phyloP scores from a whole-genome alignment of 148 eudicot species.

The Chenopodium formosanum region DNA sequence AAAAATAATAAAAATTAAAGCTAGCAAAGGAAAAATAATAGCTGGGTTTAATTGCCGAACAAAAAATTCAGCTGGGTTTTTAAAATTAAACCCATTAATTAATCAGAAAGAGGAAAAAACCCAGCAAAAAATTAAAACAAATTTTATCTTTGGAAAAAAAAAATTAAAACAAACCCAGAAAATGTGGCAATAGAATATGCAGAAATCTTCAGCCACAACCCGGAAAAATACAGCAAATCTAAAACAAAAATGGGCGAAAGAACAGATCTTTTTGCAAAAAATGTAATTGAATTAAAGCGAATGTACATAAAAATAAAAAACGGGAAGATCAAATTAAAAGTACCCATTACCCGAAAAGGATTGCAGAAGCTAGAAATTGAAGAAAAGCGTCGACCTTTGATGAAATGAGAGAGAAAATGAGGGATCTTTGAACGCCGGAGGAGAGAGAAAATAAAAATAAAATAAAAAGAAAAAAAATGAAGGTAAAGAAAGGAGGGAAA shows the following conservation, averaged over 20 bases:
- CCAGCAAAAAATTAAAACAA: no score
- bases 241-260: slow-evolving; percentile 16
- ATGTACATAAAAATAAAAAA: neutral
- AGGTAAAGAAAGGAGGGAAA: neutral
- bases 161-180: neutral
- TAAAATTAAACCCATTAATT: neutral
- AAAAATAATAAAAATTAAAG: neutral
- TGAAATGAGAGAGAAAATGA: neutral
- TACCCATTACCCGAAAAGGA: neutral
- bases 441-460: neutral
- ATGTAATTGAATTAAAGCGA: neutral
- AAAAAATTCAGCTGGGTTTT: slow-evolving; percentile 13
- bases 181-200: slow-evolving; percentile 1
- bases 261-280: slow-evolving; percentile 26
- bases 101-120: neutral
- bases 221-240: slow-evolving; percentile 16
- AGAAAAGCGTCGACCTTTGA: slow-evolving; percentile 22
- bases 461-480: neutral
- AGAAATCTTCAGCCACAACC: slow-evolving; percentile 1
- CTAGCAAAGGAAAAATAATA: no score
- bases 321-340: neutral
- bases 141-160: no score
- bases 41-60: no score
- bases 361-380: neutral
- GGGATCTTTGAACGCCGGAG: neutral